Evolutionary conservation across 2,329 filamentous ascomycete genomes (phyloP).

Genomic region (Pseudogymnoascus sp.): DNA sequence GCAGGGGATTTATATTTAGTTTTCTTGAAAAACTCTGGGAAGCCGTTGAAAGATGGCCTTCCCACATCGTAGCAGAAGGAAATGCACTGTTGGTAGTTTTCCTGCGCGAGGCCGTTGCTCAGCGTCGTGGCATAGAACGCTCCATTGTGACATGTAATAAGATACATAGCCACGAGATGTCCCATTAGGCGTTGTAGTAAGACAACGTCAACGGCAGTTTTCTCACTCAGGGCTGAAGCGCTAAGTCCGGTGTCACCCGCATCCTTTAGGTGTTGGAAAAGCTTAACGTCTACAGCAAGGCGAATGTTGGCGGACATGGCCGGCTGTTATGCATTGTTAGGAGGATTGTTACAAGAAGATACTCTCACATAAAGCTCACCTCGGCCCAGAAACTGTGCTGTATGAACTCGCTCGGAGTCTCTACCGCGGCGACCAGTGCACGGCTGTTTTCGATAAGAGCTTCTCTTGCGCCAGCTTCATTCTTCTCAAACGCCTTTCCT

Average conservation of each 20-base stretch:
- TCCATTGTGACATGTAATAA: constrained; percentile 21
- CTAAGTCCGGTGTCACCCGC: background rate
- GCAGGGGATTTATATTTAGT: constrained; percentile 26
- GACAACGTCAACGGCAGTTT: background rate
- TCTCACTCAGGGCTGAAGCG: background rate
- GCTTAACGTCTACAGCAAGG: background rate
- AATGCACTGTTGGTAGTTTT: constrained; percentile 30
- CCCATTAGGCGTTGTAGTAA: constrained; percentile 27
- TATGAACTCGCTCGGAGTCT: constrained; percentile 31
- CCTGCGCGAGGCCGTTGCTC: constrained; percentile 29
- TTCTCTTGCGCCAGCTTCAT: constrained; percentile 30
- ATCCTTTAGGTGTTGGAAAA: background rate
- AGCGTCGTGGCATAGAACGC: constrained; percentile 25
- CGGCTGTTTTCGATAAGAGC: constrained; percentile 30
- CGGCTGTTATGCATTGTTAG: constrained; percentile 18
- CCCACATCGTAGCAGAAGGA: constrained; percentile 31
- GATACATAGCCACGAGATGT: constrained; percentile 33
- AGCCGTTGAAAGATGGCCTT: constrained; percentile 24
- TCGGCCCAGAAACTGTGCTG: constrained; percentile 33
- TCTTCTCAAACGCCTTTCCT: constrained; percentile 26
- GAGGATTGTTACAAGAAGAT: background rate
- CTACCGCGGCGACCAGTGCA: constrained; percentile 25
- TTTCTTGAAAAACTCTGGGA: constrained; percentile 28
- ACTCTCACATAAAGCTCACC: constrained; percentile 19
- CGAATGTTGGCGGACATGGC: constrained; percentile 27